These are phyloP conservation scores for Fusarium brachygibbosum DNA, from an alignment of 2,329 filamentous ascomycete species.

Conservation along the genomic window DNA sequence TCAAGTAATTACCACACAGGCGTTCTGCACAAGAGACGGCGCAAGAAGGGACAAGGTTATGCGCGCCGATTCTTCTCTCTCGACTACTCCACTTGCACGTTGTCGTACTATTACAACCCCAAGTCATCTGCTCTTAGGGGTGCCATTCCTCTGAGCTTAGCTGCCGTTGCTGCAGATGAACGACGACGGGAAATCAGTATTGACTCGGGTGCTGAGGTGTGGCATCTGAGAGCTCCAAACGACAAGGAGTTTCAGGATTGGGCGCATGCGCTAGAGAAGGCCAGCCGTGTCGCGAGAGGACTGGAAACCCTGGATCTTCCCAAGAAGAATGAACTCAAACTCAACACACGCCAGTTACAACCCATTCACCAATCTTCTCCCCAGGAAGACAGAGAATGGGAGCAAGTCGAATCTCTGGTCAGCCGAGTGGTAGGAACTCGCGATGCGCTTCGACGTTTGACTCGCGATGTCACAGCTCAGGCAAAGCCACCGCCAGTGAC, in stretches of 20 bases:
- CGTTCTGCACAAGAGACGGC: constrained; percentile 86
- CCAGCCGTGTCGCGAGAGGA: constrained; percentile 75
- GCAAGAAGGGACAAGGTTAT: constrained; percentile 94
- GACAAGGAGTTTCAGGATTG: constrained; percentile 89
- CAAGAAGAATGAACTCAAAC: constrained; percentile 46
- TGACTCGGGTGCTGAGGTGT: constrained; percentile 96
- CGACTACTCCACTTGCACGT: constrained; percentile 91
- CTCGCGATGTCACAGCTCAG: constrained; percentile 81
- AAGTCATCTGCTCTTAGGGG: constrained; percentile 93
- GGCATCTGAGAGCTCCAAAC: constrained; percentile 89
- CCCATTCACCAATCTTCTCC: constrained; percentile 53
- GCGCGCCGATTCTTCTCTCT: constrained; percentile 95
- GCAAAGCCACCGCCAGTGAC: constrained; percentile 46
- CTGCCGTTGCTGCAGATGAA: constrained; percentile 91
- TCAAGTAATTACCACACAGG: constrained; percentile 80
- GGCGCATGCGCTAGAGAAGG: constrained; percentile 86
- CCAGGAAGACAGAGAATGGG: constrained; percentile 86
- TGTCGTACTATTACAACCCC: constrained; percentile 96
- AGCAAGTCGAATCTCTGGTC: constrained; percentile 85
- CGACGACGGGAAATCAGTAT: constrained; percentile 92
- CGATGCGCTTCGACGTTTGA: constrained; percentile 87
- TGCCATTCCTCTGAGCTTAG: constrained; percentile 90
- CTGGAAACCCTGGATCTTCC: constrained; percentile 57
- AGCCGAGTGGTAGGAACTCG: constrained; percentile 88
- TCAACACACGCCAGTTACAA: constrained; percentile 47